phyloP scores from a whole-genome alignment of 129 eudicot genomes.

The Pseudognaphalium luteoalbum region DNA sequence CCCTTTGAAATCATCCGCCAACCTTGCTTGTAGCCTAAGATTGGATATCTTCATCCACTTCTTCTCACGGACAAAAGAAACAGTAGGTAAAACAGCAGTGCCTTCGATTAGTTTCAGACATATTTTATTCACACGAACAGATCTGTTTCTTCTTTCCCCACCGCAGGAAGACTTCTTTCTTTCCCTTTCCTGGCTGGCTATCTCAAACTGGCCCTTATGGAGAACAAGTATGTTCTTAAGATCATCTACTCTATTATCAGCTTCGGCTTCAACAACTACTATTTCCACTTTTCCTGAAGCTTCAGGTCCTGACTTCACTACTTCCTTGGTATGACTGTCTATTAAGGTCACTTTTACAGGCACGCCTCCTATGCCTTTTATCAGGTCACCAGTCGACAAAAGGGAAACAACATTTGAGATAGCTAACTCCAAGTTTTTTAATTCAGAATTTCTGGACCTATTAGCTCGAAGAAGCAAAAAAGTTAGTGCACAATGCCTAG shows the following conservation, averaged over 20 bases:
- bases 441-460: conserved; percentile 39
- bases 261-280: conserved; percentile 72
- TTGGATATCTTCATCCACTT: conserved; percentile 69
- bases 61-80: conserved; percentile 59
- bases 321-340: conserved; percentile 59
- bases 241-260: conserved; percentile 40
- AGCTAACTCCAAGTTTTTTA: conserved; percentile 55
- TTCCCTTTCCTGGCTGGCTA: too few species aligned
- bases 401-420: conserved; percentile 54
- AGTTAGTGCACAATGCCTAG: neutral
- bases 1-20: conserved; percentile 45
- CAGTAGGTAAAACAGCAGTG: conserved; percentile 45
- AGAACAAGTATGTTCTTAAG: conserved; percentile 47
- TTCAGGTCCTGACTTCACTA: conserved; percentile 50
- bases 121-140: conserved; percentile 46
- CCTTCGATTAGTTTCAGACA: conserved; percentile 50
- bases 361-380: conserved; percentile 57
- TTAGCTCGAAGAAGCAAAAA: conserved; percentile 41
- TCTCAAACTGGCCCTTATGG: too few species aligned
- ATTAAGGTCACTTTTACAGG: conserved; percentile 49
- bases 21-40: conserved; percentile 71
- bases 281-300: conserved; percentile 77
- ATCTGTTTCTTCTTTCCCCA: too few species aligned
- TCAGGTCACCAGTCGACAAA: conserved; percentile 61
- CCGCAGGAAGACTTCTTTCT: too few species aligned